phyloP scores from a whole-genome alignment of 305 asterid species.

The Rubia peregrina region DNA sequence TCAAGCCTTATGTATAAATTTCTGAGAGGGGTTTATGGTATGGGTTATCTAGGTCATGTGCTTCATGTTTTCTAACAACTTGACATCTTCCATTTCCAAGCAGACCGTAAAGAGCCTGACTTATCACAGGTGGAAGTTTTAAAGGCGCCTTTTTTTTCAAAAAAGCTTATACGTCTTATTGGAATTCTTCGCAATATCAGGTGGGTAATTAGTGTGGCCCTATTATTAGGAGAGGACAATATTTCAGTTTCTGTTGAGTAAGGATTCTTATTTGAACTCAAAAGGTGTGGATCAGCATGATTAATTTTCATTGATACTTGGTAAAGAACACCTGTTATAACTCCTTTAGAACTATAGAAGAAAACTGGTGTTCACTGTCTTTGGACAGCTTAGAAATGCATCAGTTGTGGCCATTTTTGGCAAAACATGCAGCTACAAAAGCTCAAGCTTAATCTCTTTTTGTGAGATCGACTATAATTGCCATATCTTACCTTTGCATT shows the following conservation, averaged over 20 bases:
- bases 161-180: constrained; percentile 70
- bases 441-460: not conserved
- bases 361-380: not conserved
- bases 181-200: constrained; percentile 62
- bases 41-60: not conserved
- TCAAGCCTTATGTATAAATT: not conserved
- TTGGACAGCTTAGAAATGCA: not conserved
- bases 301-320: not conserved
- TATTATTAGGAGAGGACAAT: not conserved
- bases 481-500: not conserved
- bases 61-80: constrained; percentile 1
- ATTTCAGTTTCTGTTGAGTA: constrained; percentile 3
- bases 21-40: not conserved
- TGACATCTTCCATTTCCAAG: constrained; percentile 19
- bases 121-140: constrained; percentile 51
- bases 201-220: constrained; percentile 31
- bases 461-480: not conserved
- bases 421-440: not conserved
- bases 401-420: not conserved
- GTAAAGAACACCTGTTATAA: not conserved
- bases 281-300: not conserved
- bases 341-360: not conserved
- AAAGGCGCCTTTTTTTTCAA: constrained; percentile 78
- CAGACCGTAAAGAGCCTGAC: constrained; percentile 62
- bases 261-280: not conserved